Conservation (phyloP, 148 eudicot species). For the Chenopodium album region DNA sequence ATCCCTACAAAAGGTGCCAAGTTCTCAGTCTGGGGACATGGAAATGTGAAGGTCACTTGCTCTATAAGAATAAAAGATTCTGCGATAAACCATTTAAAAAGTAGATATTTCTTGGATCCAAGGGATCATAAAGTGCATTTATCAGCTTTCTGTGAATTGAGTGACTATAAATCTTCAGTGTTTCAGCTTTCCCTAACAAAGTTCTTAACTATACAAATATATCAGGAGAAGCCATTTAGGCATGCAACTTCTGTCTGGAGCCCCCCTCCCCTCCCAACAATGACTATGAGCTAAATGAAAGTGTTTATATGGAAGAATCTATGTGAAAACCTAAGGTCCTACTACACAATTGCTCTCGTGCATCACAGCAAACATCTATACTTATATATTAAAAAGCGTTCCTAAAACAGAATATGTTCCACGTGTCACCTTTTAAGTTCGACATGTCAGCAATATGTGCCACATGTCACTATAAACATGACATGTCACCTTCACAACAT, state of each 20-base stretch:
- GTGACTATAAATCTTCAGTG: background rate
- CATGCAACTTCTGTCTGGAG: background rate
- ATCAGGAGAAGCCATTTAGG: background rate
- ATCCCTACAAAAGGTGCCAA: background rate
- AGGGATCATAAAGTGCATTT: background rate
- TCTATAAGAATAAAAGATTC: background rate
- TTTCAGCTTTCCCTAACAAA: background rate
- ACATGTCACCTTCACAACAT: no score
- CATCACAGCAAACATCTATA: background rate
- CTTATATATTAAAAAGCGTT: no score
- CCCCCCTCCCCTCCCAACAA: background rate
- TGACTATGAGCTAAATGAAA: background rate
- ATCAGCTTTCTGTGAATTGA: background rate
- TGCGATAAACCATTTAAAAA: background rate
- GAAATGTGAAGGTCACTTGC: background rate
- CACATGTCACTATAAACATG: no score
- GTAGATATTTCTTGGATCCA: background rate
- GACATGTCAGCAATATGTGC: no score
- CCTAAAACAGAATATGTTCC: no score
- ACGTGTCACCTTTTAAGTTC: no score
- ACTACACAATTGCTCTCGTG: background rate
- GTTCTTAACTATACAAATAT: background rate
- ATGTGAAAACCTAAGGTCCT: background rate
- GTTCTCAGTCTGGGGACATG: background rate
- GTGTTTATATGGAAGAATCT: background rate